Base-by-base conservation (phyloP, 148 eudicot species). In the Euryodendron excelsum region DNA sequence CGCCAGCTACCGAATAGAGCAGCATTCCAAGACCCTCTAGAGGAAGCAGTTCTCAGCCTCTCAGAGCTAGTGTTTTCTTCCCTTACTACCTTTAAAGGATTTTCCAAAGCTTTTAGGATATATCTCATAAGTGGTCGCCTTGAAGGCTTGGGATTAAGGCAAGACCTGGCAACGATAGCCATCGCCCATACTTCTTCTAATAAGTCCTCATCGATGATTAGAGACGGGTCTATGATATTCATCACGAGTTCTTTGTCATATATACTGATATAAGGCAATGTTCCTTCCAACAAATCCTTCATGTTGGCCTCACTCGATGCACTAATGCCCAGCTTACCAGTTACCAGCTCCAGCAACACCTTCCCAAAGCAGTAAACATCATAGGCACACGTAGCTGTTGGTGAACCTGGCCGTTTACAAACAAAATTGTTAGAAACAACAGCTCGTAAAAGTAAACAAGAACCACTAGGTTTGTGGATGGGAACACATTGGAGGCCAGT, bases 161-260 rank as follows among this genome's bases (percentile, higher is more conserved):
- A 96, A 50, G 99, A 93, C 39, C 90, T 76, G 39, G 99, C 99
- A 9, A 96, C 92, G 21, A 96, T 85, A 3, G 99, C 98, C 97
- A 93, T 96, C 23, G 99, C 99, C 99, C 99, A 96, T 4, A 96
- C 99, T 84, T 96, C 99, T 80, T 96, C 98, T 31, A 92, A 80
- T 28, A 96, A 91, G 82, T 96, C 99, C 72, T 96, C 99, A 1
- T 96, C 98, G n/a, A 91, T 83, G 66, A 96, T 84, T 66, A 96
- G 80, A 33, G 98, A 87, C 1, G 97, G 98, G 89, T 96, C 99
- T 21, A 96, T 79, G 18, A 96, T 93, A 81, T 90, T 92, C 17
- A 90, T 91, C 28, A 96, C 90, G 15, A 88, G 97, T 77, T 96
- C 99, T 71, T 96, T 96, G 59, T 93, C 95, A 70, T 93, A 90